Base-by-base conservation (phyloP, 306 rosid species). In the Lagenaria siceraria region DNA sequence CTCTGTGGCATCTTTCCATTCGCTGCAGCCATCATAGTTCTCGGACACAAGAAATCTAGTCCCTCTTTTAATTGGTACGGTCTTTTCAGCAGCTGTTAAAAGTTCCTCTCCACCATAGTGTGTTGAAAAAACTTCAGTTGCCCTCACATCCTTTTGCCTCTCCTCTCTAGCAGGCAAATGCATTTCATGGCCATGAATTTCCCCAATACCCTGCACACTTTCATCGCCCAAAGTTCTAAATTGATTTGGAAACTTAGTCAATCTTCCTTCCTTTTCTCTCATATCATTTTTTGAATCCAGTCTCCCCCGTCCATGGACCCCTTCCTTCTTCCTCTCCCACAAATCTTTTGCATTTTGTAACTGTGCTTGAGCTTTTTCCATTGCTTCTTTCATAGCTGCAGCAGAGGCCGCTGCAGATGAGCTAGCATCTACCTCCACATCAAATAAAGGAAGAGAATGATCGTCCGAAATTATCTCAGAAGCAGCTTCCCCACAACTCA, bases 361-460 rank as follows among this genome's bases (percentile, higher is more conserved):
- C 80, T 86, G 89, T 79, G 84, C 87, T 89, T 86, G 87, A 64
- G 87, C 90, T 73, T 84, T 87, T 82, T 82, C 83, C 86, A 80
- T 85, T 55, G 85, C 91, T 82, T 88, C 92, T 87, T 86, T 88
- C 82, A 88, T 86, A 54, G 87, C 89, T 81, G 89, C 89, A 51
- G 93, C 91, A 72, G 92, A 88, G 64, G 81, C 86, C 0, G 89
- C 88, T 66, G 92, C 89, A 80, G 97, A 92, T 82, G 99, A 89
- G 84, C 87, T 87, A 22, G 86, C 86, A 83, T 95, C 97, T 53
- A 90, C 90, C 87, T 92, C 96, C 60, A 89, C 97, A 81, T 95
- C 96, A 80, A 88, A 89, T 88, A 89, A 89, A 78, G 88, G 89
- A 0, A 89, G 92, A n/a, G 96, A 89, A 78, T 78, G 73, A 78